A percentile compares a stretch with the other conserved stretches of the same genome.
Evolutionary conservation across 169 alveolate genomes (phyloP).

Genomic region (Miamiensis avidus): DNA sequence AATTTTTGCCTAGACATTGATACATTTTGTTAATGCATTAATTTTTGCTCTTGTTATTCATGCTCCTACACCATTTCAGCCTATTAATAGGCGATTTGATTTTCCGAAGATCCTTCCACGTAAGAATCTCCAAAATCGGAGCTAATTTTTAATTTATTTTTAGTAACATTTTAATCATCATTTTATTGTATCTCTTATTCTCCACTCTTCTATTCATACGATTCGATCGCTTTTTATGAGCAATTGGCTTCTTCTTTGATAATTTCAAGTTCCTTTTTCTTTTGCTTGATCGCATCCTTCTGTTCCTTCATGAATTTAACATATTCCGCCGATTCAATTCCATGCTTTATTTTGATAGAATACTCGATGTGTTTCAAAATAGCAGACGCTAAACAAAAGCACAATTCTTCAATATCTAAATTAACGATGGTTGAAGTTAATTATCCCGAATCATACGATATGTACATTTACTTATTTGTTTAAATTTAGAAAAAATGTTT

Average conservation of each 20-base stretch:
- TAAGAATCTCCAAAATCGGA: not conserved
- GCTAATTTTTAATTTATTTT: no score
- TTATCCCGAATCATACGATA: conserved; percentile 58
- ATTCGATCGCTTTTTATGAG: not conserved
- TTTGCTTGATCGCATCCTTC: not conserved
- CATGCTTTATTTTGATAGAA: not conserved
- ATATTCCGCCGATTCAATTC: not conserved
- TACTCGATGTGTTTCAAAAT: conserved; percentile 50
- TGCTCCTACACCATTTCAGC: not conserved
- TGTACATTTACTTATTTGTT: conserved; percentile 35
- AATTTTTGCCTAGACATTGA: not conserved
- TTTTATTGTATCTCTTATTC: not conserved
- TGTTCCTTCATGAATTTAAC: not conserved
- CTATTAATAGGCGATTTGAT: not conserved
- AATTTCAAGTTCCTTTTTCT: not conserved
- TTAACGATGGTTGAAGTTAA: conserved; percentile 58
- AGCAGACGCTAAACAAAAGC: conserved; percentile 62
- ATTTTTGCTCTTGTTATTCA: not conserved
- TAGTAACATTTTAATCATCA: not conserved
- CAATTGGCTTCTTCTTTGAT: not conserved
- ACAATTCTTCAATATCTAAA: conserved; percentile 64
- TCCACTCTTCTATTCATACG: conserved; percentile 11
- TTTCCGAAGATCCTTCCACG: not conserved
- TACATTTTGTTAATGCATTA: no score
- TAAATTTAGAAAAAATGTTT: not conserved